Evolutionary conservation across 106 monocot species (phyloP).

Genomic region (Iris macrosiphon): DNA sequence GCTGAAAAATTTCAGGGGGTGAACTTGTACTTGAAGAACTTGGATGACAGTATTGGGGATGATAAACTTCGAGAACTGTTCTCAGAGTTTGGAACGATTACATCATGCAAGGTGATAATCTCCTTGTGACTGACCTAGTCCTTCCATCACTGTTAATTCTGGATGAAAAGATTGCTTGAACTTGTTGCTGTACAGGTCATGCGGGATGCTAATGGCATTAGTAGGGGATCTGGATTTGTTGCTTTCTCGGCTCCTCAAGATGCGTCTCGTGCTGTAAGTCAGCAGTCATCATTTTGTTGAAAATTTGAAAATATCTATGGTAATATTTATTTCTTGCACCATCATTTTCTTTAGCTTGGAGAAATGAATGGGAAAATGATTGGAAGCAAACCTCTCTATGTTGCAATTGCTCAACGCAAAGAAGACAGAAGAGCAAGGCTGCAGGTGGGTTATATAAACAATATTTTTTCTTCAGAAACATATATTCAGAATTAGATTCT

Average conservation of each 20-base stretch:
- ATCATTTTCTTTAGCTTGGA: too few species aligned
- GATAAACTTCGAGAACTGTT: constrained; percentile 74
- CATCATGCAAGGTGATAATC: constrained; percentile 73
- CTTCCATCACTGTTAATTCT: neutral
- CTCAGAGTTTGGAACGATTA: constrained; percentile 59
- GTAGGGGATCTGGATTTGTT: constrained; percentile 97
- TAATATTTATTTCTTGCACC: too few species aligned
- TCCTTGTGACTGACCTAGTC: neutral
- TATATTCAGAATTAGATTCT: neutral
- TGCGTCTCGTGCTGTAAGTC: constrained; percentile 56
- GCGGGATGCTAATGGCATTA: constrained; percentile 83
- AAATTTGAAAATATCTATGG: too few species aligned
- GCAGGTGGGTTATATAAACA: constrained; percentile 63
- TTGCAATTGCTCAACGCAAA: constrained; percentile 86
- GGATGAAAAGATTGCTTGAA: neutral
- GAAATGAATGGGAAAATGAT: constrained; percentile 93
- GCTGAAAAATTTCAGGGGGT: constrained; percentile 59
- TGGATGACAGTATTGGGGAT: constrained; percentile 71
- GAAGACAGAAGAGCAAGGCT: constrained; percentile 77
- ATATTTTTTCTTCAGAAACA: neutral
- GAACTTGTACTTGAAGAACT: constrained; percentile 88
- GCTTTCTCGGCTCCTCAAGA: constrained; percentile 78
- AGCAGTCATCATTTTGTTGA: neutral
- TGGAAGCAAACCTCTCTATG: constrained; percentile 79
- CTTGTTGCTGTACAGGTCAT: constrained; percentile 39